Evolutionary conservation across 2,329 filamentous ascomycete species (phyloP).

Genomic region (Monilinia vaccinii-corymbosi): DNA sequence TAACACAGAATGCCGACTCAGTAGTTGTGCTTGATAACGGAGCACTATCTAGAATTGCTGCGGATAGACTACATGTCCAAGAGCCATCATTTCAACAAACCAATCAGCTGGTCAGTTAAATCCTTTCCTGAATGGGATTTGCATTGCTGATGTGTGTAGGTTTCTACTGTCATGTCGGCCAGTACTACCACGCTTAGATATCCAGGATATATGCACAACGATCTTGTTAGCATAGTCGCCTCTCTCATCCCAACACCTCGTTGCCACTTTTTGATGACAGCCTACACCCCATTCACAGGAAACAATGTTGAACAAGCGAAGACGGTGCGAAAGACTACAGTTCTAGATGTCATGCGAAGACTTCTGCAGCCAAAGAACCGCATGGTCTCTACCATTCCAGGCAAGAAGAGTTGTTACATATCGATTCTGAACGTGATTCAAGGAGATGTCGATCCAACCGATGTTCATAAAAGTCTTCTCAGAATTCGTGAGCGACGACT

Average conservation of each 20-base stretch:
- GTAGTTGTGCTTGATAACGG: constrained; percentile 97
- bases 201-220: constrained; percentile 99
- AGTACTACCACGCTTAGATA: constrained; percentile 95
- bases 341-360: constrained; percentile 93
- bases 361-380: constrained; percentile 96
- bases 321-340: constrained; percentile 95
- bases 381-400: constrained; percentile 94
- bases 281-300: constrained; percentile 95
- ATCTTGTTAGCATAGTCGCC: constrained; percentile 92
- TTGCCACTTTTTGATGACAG: constrained; percentile 97
- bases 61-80: constrained; percentile 88
- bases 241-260: constrained; percentile 92
- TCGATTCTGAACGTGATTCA: constrained; percentile 98
- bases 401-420: constrained; percentile 98
- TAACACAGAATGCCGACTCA: constrained; percentile 94
- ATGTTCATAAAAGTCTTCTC: constrained; percentile 95
- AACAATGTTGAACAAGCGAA: constrained; percentile 95
- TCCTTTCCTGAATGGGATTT: constrained; percentile 10
- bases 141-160: constrained; percentile 35
- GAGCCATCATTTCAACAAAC: constrained; percentile 95
- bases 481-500: constrained; percentile 90
- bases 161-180: constrained; percentile 97
- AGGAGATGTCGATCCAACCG: constrained; percentile 94
- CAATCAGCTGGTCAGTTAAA: constrained; percentile 67
- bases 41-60: constrained; percentile 84